Evolutionary conservation across 2,329 filamentous ascomycete species (phyloP), one percentile per base, ranked within the genome.

Genomic region (Colletotrichum gloeosporioides): DNA sequence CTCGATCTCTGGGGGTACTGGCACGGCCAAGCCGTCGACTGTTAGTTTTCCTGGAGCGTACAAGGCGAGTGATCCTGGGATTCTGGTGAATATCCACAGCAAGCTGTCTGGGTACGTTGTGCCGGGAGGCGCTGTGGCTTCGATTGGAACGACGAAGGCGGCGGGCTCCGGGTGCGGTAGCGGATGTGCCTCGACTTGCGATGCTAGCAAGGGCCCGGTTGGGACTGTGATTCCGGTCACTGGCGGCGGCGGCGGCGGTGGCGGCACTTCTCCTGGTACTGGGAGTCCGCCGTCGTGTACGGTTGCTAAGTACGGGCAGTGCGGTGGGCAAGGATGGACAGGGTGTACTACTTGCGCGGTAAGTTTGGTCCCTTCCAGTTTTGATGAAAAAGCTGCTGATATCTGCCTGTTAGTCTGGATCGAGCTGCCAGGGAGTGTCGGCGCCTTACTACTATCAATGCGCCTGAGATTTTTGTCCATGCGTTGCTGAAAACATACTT

Each of bases 81-180:
- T 89, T 73, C 81, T 85, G 32, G 81, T 89, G 79, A 88, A 88
- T 80, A 89, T 89, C 77, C 87, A 89, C 80, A 80, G 83, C 10
- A 81, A 84, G 62, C 77, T 88, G 70, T 78, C 78, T 25, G 82
- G 79, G 2, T 89, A 89, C 72, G 79, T 83, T 7, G 86, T 86
- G 6, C 87, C 88, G 1, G 88, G 88, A 4, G 87, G 87, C 4
- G 79, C 82, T 2, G 87, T 89, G 31, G 82, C 86, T 69, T 77
- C 85, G 0, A 82, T 83, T n/a, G 87, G 87, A 1, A 82, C 83
- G 4, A 86, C 83, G 7, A 86, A 86, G 81, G 77, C 75, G 6
- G 84, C 87, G 15, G 87, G 87, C 18, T 83, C 83, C 4, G 81
- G 74, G 3, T 89, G 87, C 79, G 74, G 79, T 32, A 77, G 75